Evolutionary conservation across 352 stramenopile species (phyloP), one percentile per base, ranked within the genome.

Genomic region (Phytophthora capsici): DNA sequence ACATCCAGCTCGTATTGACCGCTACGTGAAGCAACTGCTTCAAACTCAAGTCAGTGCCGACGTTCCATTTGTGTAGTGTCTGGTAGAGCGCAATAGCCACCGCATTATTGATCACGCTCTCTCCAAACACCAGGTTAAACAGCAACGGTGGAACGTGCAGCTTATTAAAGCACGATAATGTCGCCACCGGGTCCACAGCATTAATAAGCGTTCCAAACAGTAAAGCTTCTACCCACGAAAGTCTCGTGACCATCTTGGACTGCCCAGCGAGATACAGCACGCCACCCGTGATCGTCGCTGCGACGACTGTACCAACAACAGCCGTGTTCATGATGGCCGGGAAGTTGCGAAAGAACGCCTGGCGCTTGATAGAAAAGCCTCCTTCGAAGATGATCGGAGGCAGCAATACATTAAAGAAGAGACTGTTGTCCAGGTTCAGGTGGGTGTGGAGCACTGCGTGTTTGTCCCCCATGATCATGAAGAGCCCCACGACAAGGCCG

Each of bases 81-180:
- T 98, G 87, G 69, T 98, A 99, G 22, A 98, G 71, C 14, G 95
- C 93, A 59, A 98, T 96, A 7, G 83, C 88, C 9, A 98, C 85
- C 16, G 94, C 94, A 70, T 98, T 96, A 71, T 98, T 98, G n/a
- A 98, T 76, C 20, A 98, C 91, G 37, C 84, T 96, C 69, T 98
- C 95, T 58, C 95, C 95, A 73, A 98, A 98, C 6, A 98, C 91
- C 26, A 98, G 84, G 65, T 98, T 98, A 78, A 98, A 98, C 16
- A 98, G 77, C 52, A 95, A 73, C 37, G 93, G 90, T 23, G 86
- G 85, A 16, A 82, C 87, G 64, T 92, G 74, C 50, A 96, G 74
- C 30, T 89, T 94, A 77, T 97, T 95, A 67, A 98, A 98, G 43
- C 96, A 95, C 22, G 90, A 86, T 14, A 98, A 73, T 38, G 91